phyloP scores from a whole-genome alignment of 371 early-diverging fungal species.

The Mortierella sp. region DNA sequence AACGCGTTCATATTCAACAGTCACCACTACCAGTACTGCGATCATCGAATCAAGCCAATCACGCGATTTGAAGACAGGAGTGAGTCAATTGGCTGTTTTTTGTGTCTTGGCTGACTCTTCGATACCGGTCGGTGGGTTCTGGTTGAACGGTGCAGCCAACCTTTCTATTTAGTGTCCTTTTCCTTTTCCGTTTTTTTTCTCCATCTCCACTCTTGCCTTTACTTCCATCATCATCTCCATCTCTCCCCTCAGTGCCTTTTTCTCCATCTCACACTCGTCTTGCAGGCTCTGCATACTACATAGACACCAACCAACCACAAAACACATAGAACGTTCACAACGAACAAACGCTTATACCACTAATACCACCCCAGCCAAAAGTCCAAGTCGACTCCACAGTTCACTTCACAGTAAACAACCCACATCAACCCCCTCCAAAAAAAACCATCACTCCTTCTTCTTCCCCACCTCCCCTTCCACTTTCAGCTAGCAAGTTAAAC shows the following conservation, averaged over 20 bases:
- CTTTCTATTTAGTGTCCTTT: neutral
- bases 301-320: neutral
- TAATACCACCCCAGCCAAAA: neutral
- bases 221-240: neutral
- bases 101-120: neutral
- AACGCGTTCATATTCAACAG: neutral
- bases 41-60: conserved; percentile 32
- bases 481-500: neutral
- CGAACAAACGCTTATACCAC: neutral
- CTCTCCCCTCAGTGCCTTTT: neutral
- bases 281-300: neutral
- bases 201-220: too few relatives aligned
- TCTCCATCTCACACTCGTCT: too few relatives aligned
- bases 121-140: neutral
- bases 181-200: neutral
- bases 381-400: neutral
- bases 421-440: neutral
- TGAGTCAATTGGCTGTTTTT: conserved; percentile 25
- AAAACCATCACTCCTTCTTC: neutral
- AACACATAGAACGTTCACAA: neutral
- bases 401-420: neutral
- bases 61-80: conserved; percentile 18
- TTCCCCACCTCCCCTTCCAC: conserved; percentile 2
- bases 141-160: neutral
- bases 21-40: too few relatives aligned